Evolutionary conservation across 2,329 filamentous ascomycete species (phyloP).

Genomic region (Fusarium bactridioides): DNA sequence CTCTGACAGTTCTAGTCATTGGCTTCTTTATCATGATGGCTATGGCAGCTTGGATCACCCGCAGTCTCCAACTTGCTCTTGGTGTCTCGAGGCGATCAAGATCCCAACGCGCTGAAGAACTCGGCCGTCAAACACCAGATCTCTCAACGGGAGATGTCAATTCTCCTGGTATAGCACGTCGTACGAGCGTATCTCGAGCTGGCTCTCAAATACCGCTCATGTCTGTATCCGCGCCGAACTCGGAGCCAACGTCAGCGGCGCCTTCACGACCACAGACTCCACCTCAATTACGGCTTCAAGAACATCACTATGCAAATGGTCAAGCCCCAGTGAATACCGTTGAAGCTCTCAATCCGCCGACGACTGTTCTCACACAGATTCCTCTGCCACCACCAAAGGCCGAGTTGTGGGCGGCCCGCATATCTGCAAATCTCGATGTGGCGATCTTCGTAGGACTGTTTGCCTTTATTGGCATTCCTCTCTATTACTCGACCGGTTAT

Average conservation of each 20-base stretch:
- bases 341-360: conserved; percentile 30
- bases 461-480: conserved; percentile 60
- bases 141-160: conserved; percentile 53
- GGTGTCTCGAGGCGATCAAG: conserved; percentile 61
- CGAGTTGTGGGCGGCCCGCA: conserved; percentile 58
- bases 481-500: conserved; percentile 63
- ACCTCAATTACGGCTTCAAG: conserved; percentile 41
- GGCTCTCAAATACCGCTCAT: conserved; percentile 35
- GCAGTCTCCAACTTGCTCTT: conserved; percentile 59
- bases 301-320: conserved; percentile 38
- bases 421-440: conserved; percentile 56
- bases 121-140: conserved; percentile 47
- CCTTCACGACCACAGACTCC: conserved; percentile 40
- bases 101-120: conserved; percentile 60
- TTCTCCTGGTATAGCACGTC: conserved; percentile 40
- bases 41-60: conserved; percentile 62
- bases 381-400: conserved; percentile 55
- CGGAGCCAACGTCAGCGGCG: conserved; percentile 25
- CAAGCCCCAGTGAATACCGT: conserved; percentile 22
- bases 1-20: conserved; percentile 51
- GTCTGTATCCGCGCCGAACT: conserved; percentile 17
- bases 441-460: conserved; percentile 56
- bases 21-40: conserved; percentile 63
- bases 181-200: conserved; percentile 39
- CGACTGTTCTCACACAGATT: conserved; percentile 47